Conservation (phyloP, 306 rosid genomes). For the Mimosa bimucronata region DNA sequence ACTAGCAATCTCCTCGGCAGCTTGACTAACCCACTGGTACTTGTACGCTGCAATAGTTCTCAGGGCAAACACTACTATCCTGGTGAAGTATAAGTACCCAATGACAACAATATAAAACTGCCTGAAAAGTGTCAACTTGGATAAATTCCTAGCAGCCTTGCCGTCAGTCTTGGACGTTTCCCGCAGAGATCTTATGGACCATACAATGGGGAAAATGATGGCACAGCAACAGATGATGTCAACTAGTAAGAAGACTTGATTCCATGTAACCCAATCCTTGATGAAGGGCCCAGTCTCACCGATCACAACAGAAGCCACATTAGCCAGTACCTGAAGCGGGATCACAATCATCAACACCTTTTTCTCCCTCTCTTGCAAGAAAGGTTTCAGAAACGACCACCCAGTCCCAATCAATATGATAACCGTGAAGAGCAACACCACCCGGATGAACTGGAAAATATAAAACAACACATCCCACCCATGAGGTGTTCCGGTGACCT, state of each 20-base stretch:
- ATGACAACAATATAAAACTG: conserved; percentile 91
- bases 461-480: conserved; percentile 96
- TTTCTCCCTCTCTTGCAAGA: conserved; percentile 89
- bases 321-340: conserved; percentile 91
- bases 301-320: conserved; percentile 81
- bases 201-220: conserved; percentile 88
- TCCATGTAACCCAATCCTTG: conserved; percentile 98
- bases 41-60: conserved; percentile 90
- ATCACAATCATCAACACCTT: conserved; percentile 93
- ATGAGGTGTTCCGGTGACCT: conserved; percentile 83
- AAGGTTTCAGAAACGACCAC: conserved; percentile 88
- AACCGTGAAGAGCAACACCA: conserved; percentile 73
- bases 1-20: conserved; percentile 86
- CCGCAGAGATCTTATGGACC: conserved; percentile 85
- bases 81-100: conserved; percentile 81
- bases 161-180: conserved; percentile 94
- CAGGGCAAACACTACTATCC: conserved; percentile 86
- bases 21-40: conserved; percentile 94
- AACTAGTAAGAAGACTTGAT: conserved; percentile 85
- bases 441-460: conserved; percentile 84
- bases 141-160: conserved; percentile 80
- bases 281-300: conserved; percentile 95
- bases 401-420: conserved; percentile 91
- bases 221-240: conserved; percentile 94
- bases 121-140: conserved; percentile 84